A percentile compares a stretch with the other conserved stretches of the same genome.
These are phyloP conservation scores for Sarocladiaceae sp. DNA, from an alignment of 2,329 filamentous ascomycete genomes.

Conservation along the genomic window DNA sequence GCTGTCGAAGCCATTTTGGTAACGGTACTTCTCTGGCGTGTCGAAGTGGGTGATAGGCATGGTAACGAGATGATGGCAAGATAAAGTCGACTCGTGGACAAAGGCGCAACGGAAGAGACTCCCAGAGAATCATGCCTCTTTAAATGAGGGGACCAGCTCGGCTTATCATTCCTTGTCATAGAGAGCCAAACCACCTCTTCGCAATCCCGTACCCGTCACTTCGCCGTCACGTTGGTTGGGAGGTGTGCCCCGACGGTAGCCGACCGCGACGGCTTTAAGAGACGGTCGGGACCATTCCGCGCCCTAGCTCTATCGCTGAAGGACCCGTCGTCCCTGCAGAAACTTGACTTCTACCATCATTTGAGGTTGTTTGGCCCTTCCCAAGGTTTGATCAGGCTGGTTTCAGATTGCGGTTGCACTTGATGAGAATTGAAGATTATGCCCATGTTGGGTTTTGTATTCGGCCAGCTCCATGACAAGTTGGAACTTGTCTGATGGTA, in stretches of 20 bases:
- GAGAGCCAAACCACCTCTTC: no score
- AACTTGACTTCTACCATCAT: no score
- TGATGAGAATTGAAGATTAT: no score
- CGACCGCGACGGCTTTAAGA: neutral
- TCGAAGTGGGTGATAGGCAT: conserved; percentile 47
- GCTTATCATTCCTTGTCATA: no score
- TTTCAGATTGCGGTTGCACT: no score
- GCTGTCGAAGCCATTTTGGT: conserved; percentile 71
- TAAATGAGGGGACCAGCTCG: conserved; percentile 16
- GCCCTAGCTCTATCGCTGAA: neutral
- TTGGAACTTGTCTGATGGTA: conserved; percentile 4
- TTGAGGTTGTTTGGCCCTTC: no score
- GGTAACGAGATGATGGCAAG: no score
- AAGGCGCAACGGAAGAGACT: no score
- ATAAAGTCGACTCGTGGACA: no score
- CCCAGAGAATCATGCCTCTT: no score
- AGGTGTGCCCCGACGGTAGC: neutral
- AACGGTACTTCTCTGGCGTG: conserved; percentile 56
- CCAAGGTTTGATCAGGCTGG: no score
- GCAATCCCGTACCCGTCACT: neutral
- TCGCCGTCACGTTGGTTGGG: neutral
- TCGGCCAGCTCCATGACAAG: neutral
- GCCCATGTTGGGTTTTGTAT: neutral
- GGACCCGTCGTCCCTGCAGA: neutral
- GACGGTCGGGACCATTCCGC: neutral